Evolutionary conservation across 345 rosid species (phyloP), one percentile per base, ranked within the genome.

Genomic region (Noccaea bulbosa): DNA sequence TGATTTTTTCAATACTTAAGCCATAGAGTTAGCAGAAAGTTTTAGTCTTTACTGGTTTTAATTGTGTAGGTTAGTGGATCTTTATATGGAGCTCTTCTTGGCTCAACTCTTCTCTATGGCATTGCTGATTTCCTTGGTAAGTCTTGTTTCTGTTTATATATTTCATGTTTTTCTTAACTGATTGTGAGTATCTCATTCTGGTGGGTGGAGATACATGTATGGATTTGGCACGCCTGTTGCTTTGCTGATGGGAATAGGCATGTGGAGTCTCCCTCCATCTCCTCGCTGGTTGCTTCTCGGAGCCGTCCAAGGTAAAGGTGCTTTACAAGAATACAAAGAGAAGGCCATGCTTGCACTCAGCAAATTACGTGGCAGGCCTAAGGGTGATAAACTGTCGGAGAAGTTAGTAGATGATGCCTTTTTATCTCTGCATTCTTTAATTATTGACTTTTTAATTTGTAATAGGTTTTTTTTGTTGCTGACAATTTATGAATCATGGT

Each of bases 271-370:
- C 40, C 97, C 97, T 32, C 82, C 97, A 67, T 93, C 99, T 72
- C 99, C 99, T 11, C 89, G 99, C 7, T 93, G 99, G 99, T 80
- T 93, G 74, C 92, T 93, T 82, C 94, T 93, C 35, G 84, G 97
- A 80, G 98, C 85, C 6, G 84, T 80, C 58, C 91, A 91, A 82
- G 97, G 90, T 49, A 85, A 87, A 84, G 99, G 76, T 48, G 33
- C 85, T 71, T 83, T 93, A 69, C 74, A 84, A 73, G 96, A 85
- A 16, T 75, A 73, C 77, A 91, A 91, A 79, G 96, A 89, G 77
- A 86, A 80, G 82, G 97, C 98, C 54, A 78, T 84, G 60, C 68
- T 76, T 72, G 82, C 97, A 54, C 76, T 91, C 68, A 81, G 95
- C 86, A 91, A 83, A 78, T 80, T 93, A 61, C 83, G 97, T 74